Conservation (phyloP, 2,329 filamentous ascomycete species). For the Diaporthe vaccinii region DNA sequence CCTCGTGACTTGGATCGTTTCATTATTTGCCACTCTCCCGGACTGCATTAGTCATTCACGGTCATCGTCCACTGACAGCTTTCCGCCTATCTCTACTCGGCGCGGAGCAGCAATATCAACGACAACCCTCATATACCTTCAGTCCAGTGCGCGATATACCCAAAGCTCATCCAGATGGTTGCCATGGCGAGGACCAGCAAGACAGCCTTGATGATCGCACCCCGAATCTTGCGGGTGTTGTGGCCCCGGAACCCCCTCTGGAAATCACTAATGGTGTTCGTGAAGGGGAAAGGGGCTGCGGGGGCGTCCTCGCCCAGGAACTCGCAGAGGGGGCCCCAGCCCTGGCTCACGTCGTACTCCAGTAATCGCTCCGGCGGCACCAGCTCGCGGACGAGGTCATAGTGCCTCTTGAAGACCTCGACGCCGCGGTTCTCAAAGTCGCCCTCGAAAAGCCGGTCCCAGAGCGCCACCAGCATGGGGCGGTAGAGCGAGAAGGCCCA, state of each 20-base stretch:
- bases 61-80: background rate
- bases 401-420: slow-evolving; percentile 37
- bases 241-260: slow-evolving; percentile 22
- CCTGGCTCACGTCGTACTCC: slow-evolving; percentile 54
- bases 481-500: slow-evolving; percentile 40
- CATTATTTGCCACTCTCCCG: background rate
- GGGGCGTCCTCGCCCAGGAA: slow-evolving; percentile 55
- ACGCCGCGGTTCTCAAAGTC: slow-evolving; percentile 40
- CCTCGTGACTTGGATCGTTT: background rate
- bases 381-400: slow-evolving; percentile 42
- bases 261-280: slow-evolving; percentile 46
- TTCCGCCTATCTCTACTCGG: background rate
- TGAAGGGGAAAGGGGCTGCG: slow-evolving; percentile 51
- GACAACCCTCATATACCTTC: slow-evolving; percentile 2
- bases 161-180: slow-evolving; percentile 38
- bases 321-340: slow-evolving; percentile 57
- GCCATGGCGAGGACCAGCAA: slow-evolving; percentile 35
- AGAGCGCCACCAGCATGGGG: slow-evolving; percentile 40
- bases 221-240: slow-evolving; percentile 37
- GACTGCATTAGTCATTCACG: background rate
- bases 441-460: slow-evolving; percentile 39
- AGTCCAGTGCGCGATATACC: slow-evolving; percentile 38
- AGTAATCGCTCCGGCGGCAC: slow-evolving; percentile 52
- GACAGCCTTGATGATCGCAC: slow-evolving; percentile 14
- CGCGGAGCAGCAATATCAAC: background rate